Percentiles rank a stretch among this genome's conserved stretches.
These are phyloP conservation scores for Pseudocercospora cruenta DNA, from an alignment of 2,329 filamentous ascomycete genomes.

Conservation along the genomic window DNA sequence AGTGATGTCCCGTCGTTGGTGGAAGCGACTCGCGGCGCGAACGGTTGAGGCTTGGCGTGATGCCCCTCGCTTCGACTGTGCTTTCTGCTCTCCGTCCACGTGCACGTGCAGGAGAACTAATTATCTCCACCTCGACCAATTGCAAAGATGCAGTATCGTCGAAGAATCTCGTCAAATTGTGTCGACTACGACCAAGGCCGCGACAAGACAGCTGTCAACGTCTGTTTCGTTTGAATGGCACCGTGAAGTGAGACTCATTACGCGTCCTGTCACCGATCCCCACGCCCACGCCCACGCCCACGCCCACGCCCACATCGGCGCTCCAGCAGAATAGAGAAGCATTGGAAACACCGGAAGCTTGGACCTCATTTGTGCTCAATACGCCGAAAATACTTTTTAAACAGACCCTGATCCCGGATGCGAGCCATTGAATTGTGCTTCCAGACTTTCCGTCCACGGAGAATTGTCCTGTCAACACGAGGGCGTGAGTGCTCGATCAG, in stretches of 20 bases:
- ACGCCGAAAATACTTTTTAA: too few relatives aligned
- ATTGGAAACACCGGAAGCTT: not conserved
- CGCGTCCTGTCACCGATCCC: not conserved
- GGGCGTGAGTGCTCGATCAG: too few relatives aligned
- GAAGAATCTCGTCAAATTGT: too few relatives aligned
- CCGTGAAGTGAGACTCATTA: not conserved
- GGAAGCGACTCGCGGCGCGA: not conserved
- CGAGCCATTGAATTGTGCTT: too few relatives aligned
- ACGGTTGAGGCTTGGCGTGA: not conserved
- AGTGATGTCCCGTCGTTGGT: not conserved
- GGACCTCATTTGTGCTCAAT: not conserved
- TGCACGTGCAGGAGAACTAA: too few relatives aligned
- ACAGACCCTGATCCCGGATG: too few relatives aligned
- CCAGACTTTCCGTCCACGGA: too few relatives aligned
- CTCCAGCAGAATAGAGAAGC: not conserved
- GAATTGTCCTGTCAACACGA: too few relatives aligned
- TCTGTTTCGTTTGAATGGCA: not conserved
- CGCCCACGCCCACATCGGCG: not conserved
- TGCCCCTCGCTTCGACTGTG: too few relatives aligned
- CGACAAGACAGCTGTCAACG: not conserved
- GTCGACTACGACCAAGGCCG: not conserved
- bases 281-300: not conserved
- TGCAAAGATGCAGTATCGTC: too few relatives aligned
- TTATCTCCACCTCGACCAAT: too few relatives aligned
- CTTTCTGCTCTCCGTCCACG: too few relatives aligned